These are phyloP conservation scores for Capsicum rhomboideum DNA, from an alignment of 257 asterid genomes.

Conservation along the genomic window DNA sequence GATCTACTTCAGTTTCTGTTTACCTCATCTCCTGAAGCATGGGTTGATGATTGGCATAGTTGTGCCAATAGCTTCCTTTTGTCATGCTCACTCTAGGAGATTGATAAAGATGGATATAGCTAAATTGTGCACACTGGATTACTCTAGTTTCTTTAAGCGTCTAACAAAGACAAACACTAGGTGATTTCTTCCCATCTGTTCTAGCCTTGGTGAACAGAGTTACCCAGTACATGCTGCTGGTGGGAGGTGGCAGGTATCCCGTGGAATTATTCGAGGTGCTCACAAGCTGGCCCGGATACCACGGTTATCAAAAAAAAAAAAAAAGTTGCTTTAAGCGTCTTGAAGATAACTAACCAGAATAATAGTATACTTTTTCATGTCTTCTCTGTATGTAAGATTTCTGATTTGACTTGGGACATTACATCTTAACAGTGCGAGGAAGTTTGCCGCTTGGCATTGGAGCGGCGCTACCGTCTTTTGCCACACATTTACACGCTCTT, in stretches of 20 bases:
- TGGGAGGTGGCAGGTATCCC: no score
- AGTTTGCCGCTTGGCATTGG: constrained; percentile 89
- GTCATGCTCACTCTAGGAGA: background rate
- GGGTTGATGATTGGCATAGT: background rate
- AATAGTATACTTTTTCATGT: background rate
- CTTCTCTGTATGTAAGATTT: background rate
- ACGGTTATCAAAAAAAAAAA: no score
- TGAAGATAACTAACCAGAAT: background rate
- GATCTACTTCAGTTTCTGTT: background rate
- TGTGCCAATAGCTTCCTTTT: background rate
- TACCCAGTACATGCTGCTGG: no score
- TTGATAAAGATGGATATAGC: background rate
- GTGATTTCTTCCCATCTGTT: no score
- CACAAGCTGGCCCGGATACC: no score
- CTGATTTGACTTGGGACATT: background rate
- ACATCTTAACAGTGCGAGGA: constrained; percentile 62
- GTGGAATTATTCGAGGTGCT: no score
- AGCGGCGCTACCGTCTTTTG: constrained; percentile 80
- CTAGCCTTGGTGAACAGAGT: no score
- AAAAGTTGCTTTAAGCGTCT: background rate
- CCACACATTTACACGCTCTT: constrained; percentile 90
- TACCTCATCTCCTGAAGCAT: background rate
- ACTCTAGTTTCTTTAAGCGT: background rate
- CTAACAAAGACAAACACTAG: no score
- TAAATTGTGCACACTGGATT: background rate